phyloP scores from a whole-genome alignment of 345 rosid genomes.

The Noccaea bulbosa region DNA sequence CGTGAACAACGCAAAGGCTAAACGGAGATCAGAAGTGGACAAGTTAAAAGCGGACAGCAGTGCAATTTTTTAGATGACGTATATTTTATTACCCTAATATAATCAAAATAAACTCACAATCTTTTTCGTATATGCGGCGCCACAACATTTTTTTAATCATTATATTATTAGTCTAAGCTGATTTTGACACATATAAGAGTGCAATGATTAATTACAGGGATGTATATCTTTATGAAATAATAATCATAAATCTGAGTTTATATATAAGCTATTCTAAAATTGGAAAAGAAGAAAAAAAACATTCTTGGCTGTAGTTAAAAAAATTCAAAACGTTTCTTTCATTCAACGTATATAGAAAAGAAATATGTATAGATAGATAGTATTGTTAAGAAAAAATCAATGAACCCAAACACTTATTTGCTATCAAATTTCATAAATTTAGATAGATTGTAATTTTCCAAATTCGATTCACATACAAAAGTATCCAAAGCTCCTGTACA shows the following conservation, averaged over 20 bases:
- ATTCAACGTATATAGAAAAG: not conserved
- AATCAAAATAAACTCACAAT: not conserved
- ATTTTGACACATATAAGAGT: slow-evolving; percentile 8
- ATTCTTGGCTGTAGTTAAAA: too few species aligned
- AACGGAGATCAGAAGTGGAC: slow-evolving; percentile 32
- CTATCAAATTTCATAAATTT: not conserved
- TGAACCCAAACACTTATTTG: not conserved
- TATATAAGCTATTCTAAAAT: not conserved
- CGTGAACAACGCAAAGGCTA: slow-evolving; percentile 11
- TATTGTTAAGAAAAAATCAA: not conserved
- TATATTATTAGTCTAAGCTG: not conserved
- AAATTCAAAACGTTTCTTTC: not conserved
- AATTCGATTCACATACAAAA: not conserved
- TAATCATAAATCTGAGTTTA: not conserved
- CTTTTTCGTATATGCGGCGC: slow-evolving; percentile 39
- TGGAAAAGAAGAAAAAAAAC: not conserved
- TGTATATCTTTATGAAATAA: not conserved
- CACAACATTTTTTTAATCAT: slow-evolving; percentile 29
- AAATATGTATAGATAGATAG: too few species aligned
- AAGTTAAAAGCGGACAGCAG: slow-evolving; percentile 28
- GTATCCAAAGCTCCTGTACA: not conserved
- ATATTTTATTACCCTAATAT: not conserved
- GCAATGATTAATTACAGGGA: slow-evolving; percentile 19
- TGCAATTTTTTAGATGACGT: slow-evolving; percentile 36
- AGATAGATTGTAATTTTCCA: not conserved